Percentiles rank a stretch among this genome's conserved stretches.
Evolutionary conservation across 331 rosid genomes (phyloP).

Genomic region (Spiraea crenata): DNA sequence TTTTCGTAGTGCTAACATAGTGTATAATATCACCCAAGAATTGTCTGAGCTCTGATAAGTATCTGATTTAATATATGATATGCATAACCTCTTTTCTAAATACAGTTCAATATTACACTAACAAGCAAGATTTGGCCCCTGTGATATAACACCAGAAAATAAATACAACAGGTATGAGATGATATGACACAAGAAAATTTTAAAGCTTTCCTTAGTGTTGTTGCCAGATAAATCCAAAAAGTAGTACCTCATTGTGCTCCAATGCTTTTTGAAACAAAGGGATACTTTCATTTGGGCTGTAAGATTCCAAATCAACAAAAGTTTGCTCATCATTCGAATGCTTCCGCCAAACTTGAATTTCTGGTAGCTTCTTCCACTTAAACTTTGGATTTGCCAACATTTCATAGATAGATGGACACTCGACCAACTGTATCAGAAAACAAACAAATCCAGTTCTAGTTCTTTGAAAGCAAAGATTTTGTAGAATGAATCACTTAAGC

Average conservation of each 20-base stretch:
- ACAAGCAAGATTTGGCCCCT: background rate
- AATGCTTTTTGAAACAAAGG: slow-evolving; percentile 71
- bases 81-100: background rate
- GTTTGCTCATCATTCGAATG: slow-evolving; percentile 45
- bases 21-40: background rate
- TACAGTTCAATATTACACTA: background rate
- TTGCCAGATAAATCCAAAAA: slow-evolving; percentile 12
- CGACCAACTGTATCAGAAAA: slow-evolving; percentile 61
- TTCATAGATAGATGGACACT: slow-evolving; percentile 94
- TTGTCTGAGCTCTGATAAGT: background rate
- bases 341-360: slow-evolving; percentile 82
- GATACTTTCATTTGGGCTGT: slow-evolving; percentile 48
- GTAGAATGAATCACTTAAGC: slow-evolving; percentile 2
- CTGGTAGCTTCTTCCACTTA: slow-evolving; percentile 71
- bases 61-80: background rate
- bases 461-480: background rate
- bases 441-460: background rate
- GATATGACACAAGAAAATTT: background rate
- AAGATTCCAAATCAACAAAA: slow-evolving; percentile 59
- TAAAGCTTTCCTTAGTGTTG: background rate
- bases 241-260: slow-evolving; percentile 65
- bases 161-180: background rate
- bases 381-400: slow-evolving; percentile 81
- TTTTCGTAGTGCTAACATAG: background rate
- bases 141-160: background rate